Percentiles rank a stretch among this genome's conserved stretches.
Conservation (phyloP, 495 filamentous ascomycete species). For the Xylaria scruposa region DNA sequence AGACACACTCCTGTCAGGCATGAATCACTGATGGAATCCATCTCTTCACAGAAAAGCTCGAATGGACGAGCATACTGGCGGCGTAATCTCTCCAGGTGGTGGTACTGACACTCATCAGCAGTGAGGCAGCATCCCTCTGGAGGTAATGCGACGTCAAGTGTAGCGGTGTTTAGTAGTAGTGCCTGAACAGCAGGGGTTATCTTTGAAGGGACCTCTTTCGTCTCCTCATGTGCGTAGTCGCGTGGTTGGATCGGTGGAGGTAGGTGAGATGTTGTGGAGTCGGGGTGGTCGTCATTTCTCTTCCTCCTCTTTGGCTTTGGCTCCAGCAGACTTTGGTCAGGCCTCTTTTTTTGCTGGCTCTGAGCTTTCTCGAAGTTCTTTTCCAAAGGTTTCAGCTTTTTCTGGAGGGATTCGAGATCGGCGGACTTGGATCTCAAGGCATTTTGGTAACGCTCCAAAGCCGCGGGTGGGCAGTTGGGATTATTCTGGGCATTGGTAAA, state of each 20-base stretch:
- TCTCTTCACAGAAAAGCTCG: conserved; percentile 19
- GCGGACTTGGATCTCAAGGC: background rate
- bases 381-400: conserved; percentile 5
- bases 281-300: background rate
- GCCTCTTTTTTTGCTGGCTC: background rate
- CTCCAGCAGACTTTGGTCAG: background rate
- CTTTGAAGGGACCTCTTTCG: background rate
- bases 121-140: background rate
- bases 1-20: conserved; percentile 23
- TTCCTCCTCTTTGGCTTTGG: background rate
- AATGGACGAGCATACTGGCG: conserved; percentile 16
- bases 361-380: background rate
- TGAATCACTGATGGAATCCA: conserved; percentile 15
- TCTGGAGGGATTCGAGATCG: conserved; percentile 1
- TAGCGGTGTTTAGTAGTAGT: conserved; percentile 4
- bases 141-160: conserved; percentile 2
- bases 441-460: background rate
- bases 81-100: conserved; percentile 8
- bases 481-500: background rate
- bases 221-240: background rate
- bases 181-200: background rate
- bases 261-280: background rate
- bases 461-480: background rate
- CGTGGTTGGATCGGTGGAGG: background rate
- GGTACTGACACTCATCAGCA: conserved; percentile 18